Percentiles rank a stretch among this genome's conserved stretches.
Evolutionary conservation across 768 basidiomycete species (phyloP).

Genomic region (Rhizopogon vinicolor): DNA sequence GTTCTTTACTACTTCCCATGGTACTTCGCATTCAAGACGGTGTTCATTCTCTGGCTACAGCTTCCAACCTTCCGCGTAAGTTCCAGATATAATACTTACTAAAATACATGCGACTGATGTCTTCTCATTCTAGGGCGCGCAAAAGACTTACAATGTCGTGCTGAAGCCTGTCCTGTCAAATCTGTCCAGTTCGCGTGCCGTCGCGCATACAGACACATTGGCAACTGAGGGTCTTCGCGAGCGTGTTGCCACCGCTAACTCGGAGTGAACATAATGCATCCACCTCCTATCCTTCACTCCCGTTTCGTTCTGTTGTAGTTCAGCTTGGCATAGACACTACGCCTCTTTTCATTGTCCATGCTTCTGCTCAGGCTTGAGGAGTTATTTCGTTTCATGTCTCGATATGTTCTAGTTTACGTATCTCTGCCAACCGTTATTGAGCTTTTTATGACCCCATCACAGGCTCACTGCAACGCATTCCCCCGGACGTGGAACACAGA

Average conservation of each 20-base stretch:
- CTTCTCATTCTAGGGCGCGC: conserved; percentile 64
- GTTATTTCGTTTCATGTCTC: conserved; percentile 1
- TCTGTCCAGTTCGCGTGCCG: conserved; percentile 39
- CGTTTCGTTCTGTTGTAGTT: conserved; percentile 3
- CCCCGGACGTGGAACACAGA: background rate
- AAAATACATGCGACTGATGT: background rate
- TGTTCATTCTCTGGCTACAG: conserved; percentile 91
- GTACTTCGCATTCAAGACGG: conserved; percentile 92
- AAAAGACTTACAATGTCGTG: conserved; percentile 69
- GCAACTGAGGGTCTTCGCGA: conserved; percentile 44
- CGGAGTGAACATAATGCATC: conserved; percentile 22
- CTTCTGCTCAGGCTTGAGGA: background rate
- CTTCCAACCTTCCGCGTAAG: conserved; percentile 79
- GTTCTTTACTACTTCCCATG: conserved; percentile 92
- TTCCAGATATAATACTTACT: conserved; percentile 12
- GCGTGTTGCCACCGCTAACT: conserved; percentile 34
- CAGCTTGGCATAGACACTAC: conserved; percentile 5
- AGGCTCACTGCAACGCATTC: background rate
- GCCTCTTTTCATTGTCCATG: background rate
- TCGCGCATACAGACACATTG: conserved; percentile 47
- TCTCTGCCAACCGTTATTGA: conserved; percentile 1
- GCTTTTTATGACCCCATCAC: background rate
- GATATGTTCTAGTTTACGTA: conserved; percentile 6
- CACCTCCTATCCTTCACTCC: background rate
- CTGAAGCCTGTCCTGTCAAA: conserved; percentile 80